Conservation (phyloP, 768 basidiomycete genomes). For the Sistotremastrum niveocremeum region DNA sequence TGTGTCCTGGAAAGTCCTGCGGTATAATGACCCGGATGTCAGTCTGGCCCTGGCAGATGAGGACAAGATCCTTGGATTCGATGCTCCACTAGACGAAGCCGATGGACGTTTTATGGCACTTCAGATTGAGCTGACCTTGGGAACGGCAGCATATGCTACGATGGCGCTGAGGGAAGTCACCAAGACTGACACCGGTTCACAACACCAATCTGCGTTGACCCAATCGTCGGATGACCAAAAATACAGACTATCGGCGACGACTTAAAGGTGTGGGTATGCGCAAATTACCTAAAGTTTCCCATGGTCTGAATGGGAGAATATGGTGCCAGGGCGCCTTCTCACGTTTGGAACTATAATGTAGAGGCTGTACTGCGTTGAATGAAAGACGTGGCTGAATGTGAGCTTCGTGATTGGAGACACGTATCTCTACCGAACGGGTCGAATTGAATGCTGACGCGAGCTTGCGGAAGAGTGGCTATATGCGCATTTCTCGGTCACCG, state of each 20-base stretch:
- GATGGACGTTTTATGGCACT: conserved; percentile 81
- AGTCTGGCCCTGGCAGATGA: conserved; percentile 91
- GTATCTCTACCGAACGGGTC: not conserved
- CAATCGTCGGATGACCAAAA: conserved; percentile 70
- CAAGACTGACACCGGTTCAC: conserved; percentile 90
- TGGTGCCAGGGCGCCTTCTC: no score
- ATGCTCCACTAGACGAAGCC: conserved; percentile 48
- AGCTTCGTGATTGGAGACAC: not conserved
- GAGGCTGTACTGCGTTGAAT: no score
- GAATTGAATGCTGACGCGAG: not conserved
- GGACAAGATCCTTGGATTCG: conserved; percentile 75
- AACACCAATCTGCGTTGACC: conserved; percentile 74
- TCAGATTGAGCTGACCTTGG: conserved; percentile 74
- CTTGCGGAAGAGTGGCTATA: no score
- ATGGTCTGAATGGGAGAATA: no score
- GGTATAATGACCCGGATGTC: conserved; percentile 89
- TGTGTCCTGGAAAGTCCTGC: conserved; percentile 67
- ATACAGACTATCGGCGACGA: conserved; percentile 42
- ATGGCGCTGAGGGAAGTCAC: conserved; percentile 95
- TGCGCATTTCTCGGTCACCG: no score
- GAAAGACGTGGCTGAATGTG: no score
- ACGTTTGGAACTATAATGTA: no score
- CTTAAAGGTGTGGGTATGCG: not conserved
- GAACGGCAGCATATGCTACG: conserved; percentile 90
- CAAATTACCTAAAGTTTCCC: no score